Evolutionary conservation across 2,329 filamentous ascomycete species (phyloP).

Genomic region (Venturia effusa): DNA sequence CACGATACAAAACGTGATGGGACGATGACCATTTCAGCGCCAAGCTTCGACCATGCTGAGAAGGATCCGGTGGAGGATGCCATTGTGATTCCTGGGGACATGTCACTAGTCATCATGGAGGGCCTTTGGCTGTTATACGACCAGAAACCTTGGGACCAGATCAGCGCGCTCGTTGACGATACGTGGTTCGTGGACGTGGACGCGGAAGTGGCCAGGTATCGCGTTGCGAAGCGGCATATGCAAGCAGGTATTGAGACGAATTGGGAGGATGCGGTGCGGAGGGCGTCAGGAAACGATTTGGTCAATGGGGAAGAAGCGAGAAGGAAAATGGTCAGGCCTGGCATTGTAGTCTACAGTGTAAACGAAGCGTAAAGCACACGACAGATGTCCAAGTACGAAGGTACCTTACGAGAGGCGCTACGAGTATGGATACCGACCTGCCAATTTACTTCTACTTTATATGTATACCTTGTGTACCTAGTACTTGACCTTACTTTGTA

Average conservation of each 20-base stretch:
- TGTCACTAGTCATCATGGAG: conserved; percentile 63
- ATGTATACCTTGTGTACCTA: no score
- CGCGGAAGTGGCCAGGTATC: conserved; percentile 55
- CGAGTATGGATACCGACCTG: no score
- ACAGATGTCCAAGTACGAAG: no score
- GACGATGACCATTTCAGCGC: conserved; percentile 52
- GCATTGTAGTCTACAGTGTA: neutral
- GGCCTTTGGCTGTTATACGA: conserved; percentile 66
- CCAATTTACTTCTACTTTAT: neutral
- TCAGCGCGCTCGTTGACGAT: conserved; percentile 58
- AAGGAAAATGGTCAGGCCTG: conserved; percentile 30
- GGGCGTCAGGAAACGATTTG: conserved; percentile 78
- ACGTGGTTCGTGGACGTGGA: conserved; percentile 72
- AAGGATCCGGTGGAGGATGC: conserved; percentile 66
- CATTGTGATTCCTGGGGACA: conserved; percentile 50
- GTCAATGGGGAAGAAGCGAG: conserved; percentile 78
- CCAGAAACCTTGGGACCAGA: conserved; percentile 54
- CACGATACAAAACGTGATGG: conserved; percentile 28
- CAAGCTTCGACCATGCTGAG: conserved; percentile 68
- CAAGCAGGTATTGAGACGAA: conserved; percentile 64
- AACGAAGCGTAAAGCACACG: neutral
- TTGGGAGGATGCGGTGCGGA: conserved; percentile 56
- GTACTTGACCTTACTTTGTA: no score
- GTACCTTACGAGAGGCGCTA: no score
- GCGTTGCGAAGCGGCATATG: conserved; percentile 68